A percentile compares a stretch with the other conserved stretches of the same genome.
Conservation (phyloP, 176 grass and related monocot species). For the Eragrostis curvula region DNA sequence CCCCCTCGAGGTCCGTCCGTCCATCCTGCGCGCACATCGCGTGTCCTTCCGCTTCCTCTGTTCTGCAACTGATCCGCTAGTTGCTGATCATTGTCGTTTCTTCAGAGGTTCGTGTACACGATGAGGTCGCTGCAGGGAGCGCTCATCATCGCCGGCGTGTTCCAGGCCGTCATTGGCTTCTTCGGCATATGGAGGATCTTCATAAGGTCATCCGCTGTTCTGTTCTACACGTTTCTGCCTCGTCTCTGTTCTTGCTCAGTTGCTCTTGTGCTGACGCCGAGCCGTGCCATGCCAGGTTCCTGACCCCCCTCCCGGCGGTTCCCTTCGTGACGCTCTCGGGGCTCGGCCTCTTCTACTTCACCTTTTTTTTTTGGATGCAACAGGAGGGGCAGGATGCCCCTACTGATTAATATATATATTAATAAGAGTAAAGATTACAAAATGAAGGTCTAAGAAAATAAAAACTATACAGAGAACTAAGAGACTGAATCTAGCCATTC, state of each 20-base stretch:
- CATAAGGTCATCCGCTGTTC: constrained; percentile 59
- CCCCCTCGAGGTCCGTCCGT: constrained; percentile 66
- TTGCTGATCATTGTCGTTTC: background rate
- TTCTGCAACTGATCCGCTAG: constrained; percentile 3
- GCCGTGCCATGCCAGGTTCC: constrained; percentile 52
- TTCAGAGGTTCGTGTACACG: constrained; percentile 80
- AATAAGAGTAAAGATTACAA: too few species aligned
- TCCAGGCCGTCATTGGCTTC: constrained; percentile 88
- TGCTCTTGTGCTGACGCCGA: background rate
- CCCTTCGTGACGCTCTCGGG: constrained; percentile 82
- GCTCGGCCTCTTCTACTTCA: constrained; percentile 81
- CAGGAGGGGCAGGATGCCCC: too few species aligned
- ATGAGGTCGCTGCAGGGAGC: constrained; percentile 94
- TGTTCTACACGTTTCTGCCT: background rate
- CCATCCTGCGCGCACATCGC: background rate
- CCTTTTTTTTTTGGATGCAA: too few species aligned
- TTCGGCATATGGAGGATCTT: constrained; percentile 85
- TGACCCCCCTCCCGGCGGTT: constrained; percentile 84
- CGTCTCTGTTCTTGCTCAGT: background rate
- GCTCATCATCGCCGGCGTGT: constrained; percentile 74
- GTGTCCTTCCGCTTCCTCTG: background rate
- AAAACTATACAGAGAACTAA: too few species aligned
- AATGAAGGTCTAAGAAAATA: too few species aligned
- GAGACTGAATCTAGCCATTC: too few species aligned
- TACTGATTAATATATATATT: too few species aligned